Base-by-base conservation (phyloP, 2,329 filamentous ascomycete species). In the Xylariales sp. region DNA sequence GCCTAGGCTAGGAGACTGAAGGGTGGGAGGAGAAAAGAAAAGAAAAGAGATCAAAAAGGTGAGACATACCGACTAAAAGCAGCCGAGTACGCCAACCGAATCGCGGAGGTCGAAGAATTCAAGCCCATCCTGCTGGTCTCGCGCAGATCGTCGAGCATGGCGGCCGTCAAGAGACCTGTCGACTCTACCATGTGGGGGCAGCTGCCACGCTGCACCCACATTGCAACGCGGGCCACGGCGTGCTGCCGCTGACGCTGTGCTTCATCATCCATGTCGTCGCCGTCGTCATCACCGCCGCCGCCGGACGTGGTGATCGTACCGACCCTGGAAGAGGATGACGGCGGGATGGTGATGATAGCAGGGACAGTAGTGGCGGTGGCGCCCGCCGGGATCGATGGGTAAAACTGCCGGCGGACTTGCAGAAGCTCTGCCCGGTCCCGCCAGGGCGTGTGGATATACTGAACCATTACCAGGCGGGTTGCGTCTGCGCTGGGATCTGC, bases 121-220 rank as follows among this genome's bases (percentile, higher is more conserved):
- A 39, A 41, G 41, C 45, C 46, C n/a, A 45, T 41, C 46, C 51
- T n/a, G n/a, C n/a, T 52, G 37, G 49, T 48, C 48, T 56, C 54
- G 28, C 55, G 55, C 44, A 69, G 67, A 62, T 89, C 85, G 53
- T 79, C 76, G 36, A 89, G 63, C 15, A 82, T 65, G 19, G 84
- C 85, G 43, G 84, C 79, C 48, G 78, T 77, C 42, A 93, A 67
- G 45, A 88, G 73, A 3, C 83, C 83, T 29, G 86, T 90, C 24
- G 83, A 85, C 62, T 91, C 86, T 38, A 91, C 76, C 61, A 88
- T 72, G 64, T 91, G 83, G 38, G 87, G 86, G 44, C 88, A 84
- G 51, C 78, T 78, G 46, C 81, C 81, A 56, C 84, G 77, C 53
- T 83, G 74, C 72, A 84, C 79, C 83, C 83, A 85, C 62, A 82